Percentiles rank a stretch among this genome's conserved stretches.
These are phyloP conservation scores for Plasmopara muralis DNA, from an alignment of 352 stramenopile species.

Conservation along the genomic window DNA sequence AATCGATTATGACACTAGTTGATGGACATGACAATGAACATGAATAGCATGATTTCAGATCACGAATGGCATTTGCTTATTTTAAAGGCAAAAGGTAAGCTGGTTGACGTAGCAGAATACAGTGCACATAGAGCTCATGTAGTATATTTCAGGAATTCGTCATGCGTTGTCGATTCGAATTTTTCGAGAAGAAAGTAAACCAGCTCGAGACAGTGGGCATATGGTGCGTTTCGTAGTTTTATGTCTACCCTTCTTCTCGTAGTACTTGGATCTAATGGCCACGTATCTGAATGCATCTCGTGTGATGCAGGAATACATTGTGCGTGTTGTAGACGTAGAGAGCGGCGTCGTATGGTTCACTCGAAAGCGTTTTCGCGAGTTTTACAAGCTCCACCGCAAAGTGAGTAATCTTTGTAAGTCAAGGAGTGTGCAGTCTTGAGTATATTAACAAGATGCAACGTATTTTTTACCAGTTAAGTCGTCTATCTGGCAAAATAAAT, in stretches of 20 bases:
- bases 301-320: slow-evolving; percentile 66
- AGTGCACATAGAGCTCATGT: background rate
- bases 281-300: background rate
- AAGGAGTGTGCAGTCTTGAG: too few relatives aligned
- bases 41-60: slow-evolving; percentile 80
- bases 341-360: slow-evolving; percentile 83
- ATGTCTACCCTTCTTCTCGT: background rate
- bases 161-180: slow-evolving; percentile 75
- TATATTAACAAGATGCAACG: too few relatives aligned
- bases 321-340: slow-evolving; percentile 79
- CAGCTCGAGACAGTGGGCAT: slow-evolving; percentile 46
- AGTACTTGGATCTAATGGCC: too few relatives aligned
- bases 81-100: slow-evolving; percentile 68
- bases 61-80: slow-evolving; percentile 83
- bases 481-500: slow-evolving; percentile 55
- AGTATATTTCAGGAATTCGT: slow-evolving; percentile 44
- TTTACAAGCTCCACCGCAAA: slow-evolving; percentile 81
- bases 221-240: slow-evolving; percentile 37
- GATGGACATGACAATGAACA: slow-evolving; percentile 71
- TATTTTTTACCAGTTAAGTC: slow-evolving; percentile 37
- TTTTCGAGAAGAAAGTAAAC: slow-evolving; percentile 55
- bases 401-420: slow-evolving; percentile 22
- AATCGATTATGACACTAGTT: too few relatives aligned
- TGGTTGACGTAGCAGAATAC: too few relatives aligned
- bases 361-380: slow-evolving; percentile 70